Evolutionary conservation across 1,139 yeast species (phyloP), one percentile per base, ranked within the genome.

Genomic region (Suhomyces taliae): DNA sequence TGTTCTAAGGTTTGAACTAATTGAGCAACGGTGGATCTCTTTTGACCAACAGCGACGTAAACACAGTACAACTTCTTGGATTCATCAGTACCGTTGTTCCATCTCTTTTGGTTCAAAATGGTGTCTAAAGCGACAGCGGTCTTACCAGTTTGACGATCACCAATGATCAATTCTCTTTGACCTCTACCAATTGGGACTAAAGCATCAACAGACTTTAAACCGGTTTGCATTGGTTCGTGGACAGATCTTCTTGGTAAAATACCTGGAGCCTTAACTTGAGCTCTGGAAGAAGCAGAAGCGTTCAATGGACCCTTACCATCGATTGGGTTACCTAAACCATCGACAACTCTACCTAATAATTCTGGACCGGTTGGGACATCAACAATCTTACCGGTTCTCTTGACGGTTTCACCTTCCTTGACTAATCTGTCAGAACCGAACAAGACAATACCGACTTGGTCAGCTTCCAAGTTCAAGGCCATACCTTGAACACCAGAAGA

Each of bases 141-240:
- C 85, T 93, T 93, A 87, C 99, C 99, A 66, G 99, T 93, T 83
- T 93, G 99, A 85, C 99, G 93, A 78, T 93, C 99, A 87, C 99
- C 99, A 73, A 93, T 93, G 71, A 93, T 93, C 88, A 93, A 82
- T 83, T 93, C 99, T 89, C 99, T 95, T 82, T 93, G 99, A 74
- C 99, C 99, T 87, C 99, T 95, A 73, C 99, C 99, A 67, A 93
- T 79, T 77, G 99, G 99, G 76, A 93, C 99, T 70, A 93, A 87
- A 70, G 99, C 95, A 74, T 93, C 99, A 66, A 93, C 97, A 57
- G 98, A 87, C 85, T 95, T 93, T 72, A 93, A 88, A 86, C 99
- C 99, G 68, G 99, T 91, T 83, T 93, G 99, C 88, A 93, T 93
- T 74, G 99, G 99, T 83, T 93, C 99, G 82, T 76, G 85, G 64